Base-by-base conservation (phyloP, 2,329 filamentous ascomycete genomes). In the Epichloe coenophiala region DNA sequence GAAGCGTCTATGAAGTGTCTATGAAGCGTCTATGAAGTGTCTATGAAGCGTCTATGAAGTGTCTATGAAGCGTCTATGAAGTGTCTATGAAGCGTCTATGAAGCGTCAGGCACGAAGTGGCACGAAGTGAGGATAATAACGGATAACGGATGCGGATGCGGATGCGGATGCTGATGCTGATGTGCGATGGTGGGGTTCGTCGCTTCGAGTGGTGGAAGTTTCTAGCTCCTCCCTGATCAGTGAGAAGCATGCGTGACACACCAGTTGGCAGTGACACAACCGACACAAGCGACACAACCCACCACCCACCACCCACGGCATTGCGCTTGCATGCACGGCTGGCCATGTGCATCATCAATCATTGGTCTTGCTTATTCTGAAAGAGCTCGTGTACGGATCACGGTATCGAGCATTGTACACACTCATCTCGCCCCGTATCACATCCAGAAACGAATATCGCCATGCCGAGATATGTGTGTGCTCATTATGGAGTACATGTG, bases 191-290 rank as follows among this genome's bases (percentile, higher is more conserved):
- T 50, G 47, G 47, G 48, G 51, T 27, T 41, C 40, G 23, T 19
- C n/a, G 12, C 19, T 21, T 19, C 17, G 12, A 11, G n/a, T 42
- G 51, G 50, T 58, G 55, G 57, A 58, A 58, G 53, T 53, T 55
- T 55, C 55, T 59, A 58, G 56, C 53, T 54, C 12, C 53, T 54
- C 17, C 21, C 17, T 27, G 23, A 8, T 27, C 23, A 8, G 27
- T 7, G 17, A 17, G 17, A 17, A 17, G 17, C 17, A 17, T 17
- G 17, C 17, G 17, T 17, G 17, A 17, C 17, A 17, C 17, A 17
- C 17, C 17, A 17, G 17, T 2, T 27, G 23, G 21, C 21, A 23
- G 23, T 23, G 23, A 15, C 23, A 31, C 27, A 31, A 17, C 17
- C 17, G 17, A 17, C 17, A 31, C 27, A 31, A 17, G 1, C 17